Evolutionary conservation across 352 stramenopile genomes (phyloP).

Genomic region (Thalassiosira pacifica): DNA sequence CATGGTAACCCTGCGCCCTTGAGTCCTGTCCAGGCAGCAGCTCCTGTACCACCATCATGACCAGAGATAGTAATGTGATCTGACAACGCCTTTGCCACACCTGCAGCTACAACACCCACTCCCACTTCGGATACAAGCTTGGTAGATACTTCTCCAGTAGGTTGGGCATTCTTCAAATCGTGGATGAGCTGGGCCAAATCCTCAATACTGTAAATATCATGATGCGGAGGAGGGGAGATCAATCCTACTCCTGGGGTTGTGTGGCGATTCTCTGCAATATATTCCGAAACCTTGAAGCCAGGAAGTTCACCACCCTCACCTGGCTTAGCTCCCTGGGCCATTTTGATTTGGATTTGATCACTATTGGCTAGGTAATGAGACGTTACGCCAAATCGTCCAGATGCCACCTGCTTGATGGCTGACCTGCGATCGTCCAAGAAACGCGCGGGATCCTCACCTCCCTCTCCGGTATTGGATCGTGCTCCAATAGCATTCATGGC

Average conservation of each 20-base stretch:
- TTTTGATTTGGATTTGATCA: conserved; percentile 98
- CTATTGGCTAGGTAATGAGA: conserved; percentile 97
- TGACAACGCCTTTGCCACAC: conserved; percentile 90
- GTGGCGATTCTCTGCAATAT: conserved; percentile 95
- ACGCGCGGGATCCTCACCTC: conserved; percentile 91
- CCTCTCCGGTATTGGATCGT: conserved; percentile 96
- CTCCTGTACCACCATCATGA: conserved; percentile 95
- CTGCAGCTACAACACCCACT: conserved; percentile 94
- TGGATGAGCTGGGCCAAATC: conserved; percentile 98
- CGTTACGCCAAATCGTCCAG: conserved; percentile 95
- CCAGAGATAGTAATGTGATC: conserved; percentile 96
- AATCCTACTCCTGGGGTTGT: conserved; percentile 96
- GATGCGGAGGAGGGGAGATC: conserved; percentile 96
- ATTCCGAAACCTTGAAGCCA: conserved; percentile 95
- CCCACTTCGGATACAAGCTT: conserved; percentile 97
- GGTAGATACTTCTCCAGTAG: conserved; percentile 92
- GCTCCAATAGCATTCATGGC: conserved; percentile 95
- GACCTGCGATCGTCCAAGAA: conserved; percentile 90
- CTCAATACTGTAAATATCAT: conserved; percentile 99
- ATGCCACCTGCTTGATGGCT: conserved; percentile 95
- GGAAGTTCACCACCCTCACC: conserved; percentile 96
- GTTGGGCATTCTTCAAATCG: conserved; percentile 97
- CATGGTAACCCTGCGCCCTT: conserved; percentile 94
- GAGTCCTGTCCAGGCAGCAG: conserved; percentile 94
- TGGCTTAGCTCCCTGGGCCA: conserved; percentile 97